Evolutionary conservation across 2,329 filamentous ascomycete species (phyloP).

Genomic region (Colletotrichum cuscutae): DNA sequence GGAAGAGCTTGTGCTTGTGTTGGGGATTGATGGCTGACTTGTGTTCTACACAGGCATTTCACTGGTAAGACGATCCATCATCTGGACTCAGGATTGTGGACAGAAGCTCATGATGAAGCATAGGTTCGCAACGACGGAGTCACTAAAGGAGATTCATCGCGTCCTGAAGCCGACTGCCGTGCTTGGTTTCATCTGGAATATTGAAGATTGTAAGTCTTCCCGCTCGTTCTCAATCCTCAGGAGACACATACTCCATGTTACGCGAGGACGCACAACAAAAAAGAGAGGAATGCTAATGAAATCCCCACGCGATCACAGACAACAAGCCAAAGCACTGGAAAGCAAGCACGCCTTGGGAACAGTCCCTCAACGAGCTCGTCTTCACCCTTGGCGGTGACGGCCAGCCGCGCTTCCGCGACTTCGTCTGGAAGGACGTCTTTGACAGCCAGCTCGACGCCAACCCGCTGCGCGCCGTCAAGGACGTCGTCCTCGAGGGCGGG

Average conservation of each 20-base stretch:
- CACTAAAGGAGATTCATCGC: constrained; percentile 74
- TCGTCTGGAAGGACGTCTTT: constrained; percentile 72
- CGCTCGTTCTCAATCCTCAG: background rate
- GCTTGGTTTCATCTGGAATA: constrained; percentile 78
- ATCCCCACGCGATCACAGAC: constrained; percentile 52
- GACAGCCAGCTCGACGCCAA: constrained; percentile 65
- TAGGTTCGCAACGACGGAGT: constrained; percentile 74
- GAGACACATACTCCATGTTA: no score
- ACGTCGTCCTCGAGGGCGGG: constrained; percentile 45
- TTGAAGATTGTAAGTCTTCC: constrained; percentile 71
- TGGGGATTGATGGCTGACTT: constrained; percentile 23
- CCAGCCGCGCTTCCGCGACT: constrained; percentile 72
- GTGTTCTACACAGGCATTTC: constrained; percentile 55
- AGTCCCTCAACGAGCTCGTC: constrained; percentile 68
- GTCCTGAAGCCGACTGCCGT: constrained; percentile 69
- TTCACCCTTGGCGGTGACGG: constrained; percentile 63
- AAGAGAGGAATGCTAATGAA: background rate
- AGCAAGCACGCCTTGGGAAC: constrained; percentile 69
- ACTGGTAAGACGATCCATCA: constrained; percentile 58
- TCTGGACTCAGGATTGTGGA: background rate
- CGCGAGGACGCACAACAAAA: no score
- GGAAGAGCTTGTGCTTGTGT: no score
- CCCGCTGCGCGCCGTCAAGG: constrained; percentile 60
- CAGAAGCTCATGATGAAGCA: background rate
- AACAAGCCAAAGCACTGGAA: constrained; percentile 70